Evolutionary conservation across 352 stramenopile species (phyloP), one percentile per base, ranked within the genome.

Genomic region (Phytophthora aleatoria): DNA sequence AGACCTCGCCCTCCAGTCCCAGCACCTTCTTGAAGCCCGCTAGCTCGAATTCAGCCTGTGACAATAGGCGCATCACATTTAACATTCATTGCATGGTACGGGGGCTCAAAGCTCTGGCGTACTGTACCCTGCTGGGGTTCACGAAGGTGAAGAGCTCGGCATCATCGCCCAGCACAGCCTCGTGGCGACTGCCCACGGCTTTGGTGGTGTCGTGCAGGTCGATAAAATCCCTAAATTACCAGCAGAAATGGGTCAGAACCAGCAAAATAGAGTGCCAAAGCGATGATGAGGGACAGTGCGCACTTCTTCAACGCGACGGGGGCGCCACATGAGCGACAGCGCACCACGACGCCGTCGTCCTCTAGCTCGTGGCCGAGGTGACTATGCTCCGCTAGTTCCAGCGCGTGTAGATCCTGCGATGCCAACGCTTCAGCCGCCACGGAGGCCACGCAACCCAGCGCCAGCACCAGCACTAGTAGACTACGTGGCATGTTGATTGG

Each of bases 301-400:
- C 64, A 95, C 87, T 69, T 73, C 43, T 91, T 94, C 38, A 67
- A 71, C 3, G 85, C 85, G 26, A 94, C 75, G 31, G 76, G 71
- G 13, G 85, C 87, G 16, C 87, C 87, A 45, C 87, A 95, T 38
- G 87, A 81, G 57, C 87, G 87, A 71, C 87, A 95, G 61, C 87
- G 87, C 45, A 95, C 72, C 0, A 79, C 59, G 0, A 73, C 54
- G n/a, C 65, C 76, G 30, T 76, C 63, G 27, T 60, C 50, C 28
- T 75, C 65, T 9, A 61, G 43, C n/a, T 79, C 64, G 39, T 73
- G 39, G 8, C 45, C 42, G 3, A 61, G 15, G 42, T 67, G 45
- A 11, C 70, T 45, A 35, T 81, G 56, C 5, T 64, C 60, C 1
- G 20, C 31, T 16, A 62, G 24, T 9, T 61, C 52, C 13, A 69